Evolutionary conservation across 2,329 filamentous ascomycete genomes (phyloP).

Genomic region (Fusarium dimerum): DNA sequence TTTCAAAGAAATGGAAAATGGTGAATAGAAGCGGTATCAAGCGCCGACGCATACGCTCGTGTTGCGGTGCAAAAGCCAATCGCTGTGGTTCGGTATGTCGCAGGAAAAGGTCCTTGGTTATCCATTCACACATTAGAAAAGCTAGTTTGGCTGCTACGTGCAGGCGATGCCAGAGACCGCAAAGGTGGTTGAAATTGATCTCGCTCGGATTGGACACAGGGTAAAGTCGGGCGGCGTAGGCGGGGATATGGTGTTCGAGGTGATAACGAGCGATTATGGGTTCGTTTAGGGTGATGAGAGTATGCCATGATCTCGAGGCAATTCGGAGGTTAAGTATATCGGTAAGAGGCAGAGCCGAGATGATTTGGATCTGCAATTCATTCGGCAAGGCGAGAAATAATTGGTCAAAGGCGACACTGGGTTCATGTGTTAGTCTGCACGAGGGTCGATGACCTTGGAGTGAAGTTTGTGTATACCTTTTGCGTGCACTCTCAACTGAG

Average conservation of each 20-base stretch:
- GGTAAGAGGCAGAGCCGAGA: slow-evolving; percentile 59
- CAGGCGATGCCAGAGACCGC: slow-evolving; percentile 65
- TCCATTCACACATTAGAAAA: slow-evolving; percentile 63
- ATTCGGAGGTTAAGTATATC: slow-evolving; percentile 61
- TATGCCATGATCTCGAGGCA: slow-evolving; percentile 60
- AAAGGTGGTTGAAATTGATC: slow-evolving; percentile 61
- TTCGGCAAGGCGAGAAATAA: slow-evolving; percentile 60
- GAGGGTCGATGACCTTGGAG: neutral
- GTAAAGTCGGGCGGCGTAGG: slow-evolving; percentile 61
- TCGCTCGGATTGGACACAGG: slow-evolving; percentile 49
- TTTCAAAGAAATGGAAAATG: slow-evolving; percentile 69
- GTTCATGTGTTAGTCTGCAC: slow-evolving; percentile 4
- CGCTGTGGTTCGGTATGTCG: slow-evolving; percentile 56
- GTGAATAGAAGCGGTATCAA: slow-evolving; percentile 66
- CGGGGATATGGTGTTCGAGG: slow-evolving; percentile 59
- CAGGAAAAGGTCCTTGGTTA: slow-evolving; percentile 66
- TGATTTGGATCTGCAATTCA: slow-evolving; percentile 64
- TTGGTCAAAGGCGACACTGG: slow-evolving; percentile 48
- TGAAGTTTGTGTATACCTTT: slow-evolving; percentile 32
- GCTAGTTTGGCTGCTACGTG: slow-evolving; percentile 66
- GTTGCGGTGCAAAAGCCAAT: slow-evolving; percentile 59
- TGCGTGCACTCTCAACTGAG: slow-evolving; percentile 32
- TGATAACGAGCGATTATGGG: slow-evolving; percentile 62
- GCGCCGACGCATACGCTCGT: slow-evolving; percentile 64
- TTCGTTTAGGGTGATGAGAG: slow-evolving; percentile 61